These are phyloP conservation scores for Rhodotorula taiwanensis DNA, from an alignment of 768 basidiomycete species.

Conservation along the genomic window DNA sequence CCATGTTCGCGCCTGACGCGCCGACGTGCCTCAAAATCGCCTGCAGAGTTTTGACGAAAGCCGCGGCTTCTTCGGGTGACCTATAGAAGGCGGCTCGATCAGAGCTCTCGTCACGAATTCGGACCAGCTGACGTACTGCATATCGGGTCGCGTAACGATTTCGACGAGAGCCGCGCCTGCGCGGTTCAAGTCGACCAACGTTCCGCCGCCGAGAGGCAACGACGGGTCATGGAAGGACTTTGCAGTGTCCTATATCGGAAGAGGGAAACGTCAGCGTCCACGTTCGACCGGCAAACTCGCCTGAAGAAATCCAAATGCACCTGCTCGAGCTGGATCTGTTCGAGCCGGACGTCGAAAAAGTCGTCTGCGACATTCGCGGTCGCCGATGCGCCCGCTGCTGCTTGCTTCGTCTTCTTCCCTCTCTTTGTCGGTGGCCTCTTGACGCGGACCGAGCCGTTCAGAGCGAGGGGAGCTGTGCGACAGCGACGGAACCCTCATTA, in stretches of 20 bases:
- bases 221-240: constrained; percentile 57
- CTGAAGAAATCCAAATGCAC: constrained; percentile 47
- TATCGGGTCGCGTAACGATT: constrained; percentile 89
- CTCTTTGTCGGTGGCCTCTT: constrained; percentile 11
- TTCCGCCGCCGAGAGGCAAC: constrained; percentile 44
- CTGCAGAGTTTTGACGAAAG: constrained; percentile 77
- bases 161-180: constrained; percentile 87
- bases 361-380: neutral
- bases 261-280: no score
- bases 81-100: constrained; percentile 38
- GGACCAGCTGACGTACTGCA: constrained; percentile 51
- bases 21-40: constrained; percentile 72
- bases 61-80: constrained; percentile 81
- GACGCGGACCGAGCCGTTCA: constrained; percentile 56
- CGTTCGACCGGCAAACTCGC: no score
- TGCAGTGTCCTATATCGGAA: constrained; percentile 65
- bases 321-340: constrained; percentile 94
- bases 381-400: neutral
- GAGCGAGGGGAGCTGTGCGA: constrained; percentile 67
- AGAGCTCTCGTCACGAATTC: neutral
- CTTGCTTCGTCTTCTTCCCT: constrained; percentile 44
- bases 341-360: constrained; percentile 60
- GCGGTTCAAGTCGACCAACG: constrained; percentile 78
- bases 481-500: neutral
- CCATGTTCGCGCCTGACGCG: constrained; percentile 94